These are phyloP conservation scores for Venturiaceae sp. DNA, from an alignment of 2,329 filamentous ascomycete genomes.

Conservation along the genomic window DNA sequence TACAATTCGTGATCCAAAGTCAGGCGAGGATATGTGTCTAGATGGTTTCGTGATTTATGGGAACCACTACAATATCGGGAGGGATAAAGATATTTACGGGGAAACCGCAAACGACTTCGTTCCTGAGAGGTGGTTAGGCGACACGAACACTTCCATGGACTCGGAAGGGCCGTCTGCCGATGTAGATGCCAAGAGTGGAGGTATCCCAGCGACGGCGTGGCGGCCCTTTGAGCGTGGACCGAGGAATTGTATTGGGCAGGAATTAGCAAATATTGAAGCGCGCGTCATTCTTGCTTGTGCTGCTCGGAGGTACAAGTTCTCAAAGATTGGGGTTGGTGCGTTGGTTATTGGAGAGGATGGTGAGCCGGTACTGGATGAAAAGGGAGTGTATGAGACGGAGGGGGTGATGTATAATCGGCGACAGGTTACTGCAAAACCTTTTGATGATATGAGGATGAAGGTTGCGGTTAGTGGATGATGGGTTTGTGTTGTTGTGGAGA, in stretches of 20 bases:
- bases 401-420: slow-evolving; percentile 18
- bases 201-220: slow-evolving; percentile 15
- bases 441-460: slow-evolving; percentile 9
- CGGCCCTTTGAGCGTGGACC: slow-evolving; percentile 30
- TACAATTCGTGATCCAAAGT: background rate
- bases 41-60: slow-evolving; percentile 8
- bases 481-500: background rate
- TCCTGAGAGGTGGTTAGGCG: slow-evolving; percentile 11
- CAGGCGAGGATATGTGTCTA: background rate
- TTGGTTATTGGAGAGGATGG: slow-evolving; percentile 17
- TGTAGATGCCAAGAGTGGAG: background rate
- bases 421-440: slow-evolving; percentile 3
- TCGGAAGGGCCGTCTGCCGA: background rate
- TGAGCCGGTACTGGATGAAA: slow-evolving; percentile 16
- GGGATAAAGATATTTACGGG: slow-evolving; percentile 6
- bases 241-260: slow-evolving; percentile 27
- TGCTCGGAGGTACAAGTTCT: slow-evolving; percentile 21
- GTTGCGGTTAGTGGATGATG: slow-evolving; percentile 7
- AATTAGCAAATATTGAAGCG: slow-evolving; percentile 25
- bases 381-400: slow-evolving; percentile 20
- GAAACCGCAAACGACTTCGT: background rate
- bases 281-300: slow-evolving; percentile 18
- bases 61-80: slow-evolving; percentile 4
- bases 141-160: slow-evolving; percentile 4
- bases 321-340: slow-evolving; percentile 24